A percentile compares a stretch with the other conserved stretches of the same genome.
phyloP scores from a whole-genome alignment of 2,329 filamentous ascomycete genomes.

The Penicillium sp. region DNA sequence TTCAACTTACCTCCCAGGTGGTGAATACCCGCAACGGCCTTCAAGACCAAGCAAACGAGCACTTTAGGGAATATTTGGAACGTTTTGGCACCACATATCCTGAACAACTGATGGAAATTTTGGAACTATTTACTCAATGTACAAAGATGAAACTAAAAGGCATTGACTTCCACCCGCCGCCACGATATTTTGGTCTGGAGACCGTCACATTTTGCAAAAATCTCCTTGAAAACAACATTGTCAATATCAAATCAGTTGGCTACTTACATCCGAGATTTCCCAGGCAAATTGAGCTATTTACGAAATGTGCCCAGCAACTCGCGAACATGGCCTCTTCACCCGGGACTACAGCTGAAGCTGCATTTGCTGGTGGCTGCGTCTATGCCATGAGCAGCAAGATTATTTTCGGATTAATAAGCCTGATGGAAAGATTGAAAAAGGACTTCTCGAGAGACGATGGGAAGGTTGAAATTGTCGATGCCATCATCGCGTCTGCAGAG shows the following conservation, averaged over 20 bases:
- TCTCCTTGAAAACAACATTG: slow-evolving; percentile 21
- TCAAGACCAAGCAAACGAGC: not conserved
- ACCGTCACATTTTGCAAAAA: slow-evolving; percentile 11
- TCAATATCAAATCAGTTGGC: slow-evolving; percentile 9
- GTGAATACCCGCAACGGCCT: not conserved
- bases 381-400: slow-evolving; percentile 18
- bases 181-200: slow-evolving; percentile 11
- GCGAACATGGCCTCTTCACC: slow-evolving; percentile 2
- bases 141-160: slow-evolving; percentile 9
- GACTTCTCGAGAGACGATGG: not conserved
- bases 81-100: not conserved
- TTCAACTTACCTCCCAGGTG: not conserved
- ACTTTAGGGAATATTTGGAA: not conserved
- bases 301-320: slow-evolving; percentile 8
- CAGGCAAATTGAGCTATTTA: slow-evolving; percentile 10
- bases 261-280: slow-evolving; percentile 5
- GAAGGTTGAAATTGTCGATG: not conserved
- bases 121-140: slow-evolving; percentile 13
- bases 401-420: not conserved
- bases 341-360: not conserved
- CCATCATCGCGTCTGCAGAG: not conserved
- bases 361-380: slow-evolving; percentile 19
- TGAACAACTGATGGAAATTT: not conserved
- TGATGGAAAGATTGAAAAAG: slow-evolving; percentile 7
- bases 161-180: slow-evolving; percentile 11